phyloP scores from a whole-genome alignment of 1,284 basidiomycete species.

The Athelia sp. region DNA sequence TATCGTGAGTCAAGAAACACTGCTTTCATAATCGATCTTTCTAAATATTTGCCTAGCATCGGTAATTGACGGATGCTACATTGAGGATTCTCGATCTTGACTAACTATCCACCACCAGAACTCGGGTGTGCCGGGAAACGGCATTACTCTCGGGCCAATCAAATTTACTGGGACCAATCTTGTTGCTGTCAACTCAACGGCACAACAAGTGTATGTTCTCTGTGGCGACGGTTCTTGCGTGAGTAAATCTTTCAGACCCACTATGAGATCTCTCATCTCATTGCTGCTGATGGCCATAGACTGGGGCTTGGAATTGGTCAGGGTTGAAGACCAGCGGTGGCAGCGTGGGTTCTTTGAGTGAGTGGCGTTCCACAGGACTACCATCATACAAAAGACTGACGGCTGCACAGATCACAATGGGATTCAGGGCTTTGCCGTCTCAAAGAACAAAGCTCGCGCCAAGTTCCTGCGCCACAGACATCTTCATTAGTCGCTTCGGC shows the following conservation, averaged over 20 bases:
- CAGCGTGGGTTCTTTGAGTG: neutral
- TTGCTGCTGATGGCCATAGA: too few species aligned
- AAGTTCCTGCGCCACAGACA: too few species aligned
- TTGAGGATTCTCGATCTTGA: too few species aligned
- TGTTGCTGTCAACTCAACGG: neutral
- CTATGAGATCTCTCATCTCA: neutral
- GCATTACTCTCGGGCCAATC: conserved; percentile 1
- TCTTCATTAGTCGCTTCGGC: too few species aligned
- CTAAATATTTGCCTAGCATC: too few species aligned
- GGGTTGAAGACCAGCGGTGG: conserved; percentile 2
- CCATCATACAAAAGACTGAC: too few species aligned
- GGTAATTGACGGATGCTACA: too few species aligned
- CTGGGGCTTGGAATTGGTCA: conserved; percentile 2
- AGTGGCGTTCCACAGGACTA: too few species aligned
- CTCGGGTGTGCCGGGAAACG: neutral
- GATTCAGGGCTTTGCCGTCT: too few species aligned
- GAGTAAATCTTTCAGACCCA: neutral
- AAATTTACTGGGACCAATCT: neutral
- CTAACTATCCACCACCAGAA: neutral
- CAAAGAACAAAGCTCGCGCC: too few species aligned
- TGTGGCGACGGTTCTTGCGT: neutral
- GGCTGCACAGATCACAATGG: too few species aligned
- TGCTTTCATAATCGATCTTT: too few species aligned
- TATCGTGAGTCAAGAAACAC: neutral
- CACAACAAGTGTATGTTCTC: conserved; percentile 1